Percentiles rank a stretch among this genome's conserved stretches.
These are phyloP conservation scores for Bruguiera gymnorhiza DNA, from an alignment of 345 rosid genomes.

Conservation along the genomic window DNA sequence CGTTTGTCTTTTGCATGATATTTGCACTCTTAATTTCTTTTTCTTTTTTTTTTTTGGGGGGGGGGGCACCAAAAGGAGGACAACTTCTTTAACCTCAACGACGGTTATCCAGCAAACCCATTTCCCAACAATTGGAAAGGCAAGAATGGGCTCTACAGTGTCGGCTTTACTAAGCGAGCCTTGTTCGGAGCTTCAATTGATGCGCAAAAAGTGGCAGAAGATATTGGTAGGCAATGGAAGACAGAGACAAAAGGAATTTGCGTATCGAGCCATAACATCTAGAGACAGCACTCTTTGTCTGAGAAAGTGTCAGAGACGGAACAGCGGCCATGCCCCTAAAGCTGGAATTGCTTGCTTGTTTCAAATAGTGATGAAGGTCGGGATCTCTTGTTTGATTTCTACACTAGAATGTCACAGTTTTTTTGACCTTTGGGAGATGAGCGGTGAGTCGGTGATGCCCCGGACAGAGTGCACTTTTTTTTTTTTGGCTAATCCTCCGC, in stretches of 20 bases:
- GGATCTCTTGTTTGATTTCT: too few relatives aligned
- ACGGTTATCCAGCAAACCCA: slow-evolving; percentile 17
- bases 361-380: too few relatives aligned
- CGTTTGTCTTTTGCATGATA: not conserved
- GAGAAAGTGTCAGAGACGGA: not conserved
- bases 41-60: not conserved
- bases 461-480: too few relatives aligned
- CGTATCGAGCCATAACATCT: not conserved
- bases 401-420: too few relatives aligned
- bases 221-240: slow-evolving; percentile 27
- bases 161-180: slow-evolving; percentile 28
- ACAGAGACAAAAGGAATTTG: slow-evolving; percentile 21
- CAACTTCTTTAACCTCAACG: slow-evolving; percentile 21
- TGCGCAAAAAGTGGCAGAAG: slow-evolving; percentile 35
- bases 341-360: too few relatives aligned
- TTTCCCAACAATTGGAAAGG: slow-evolving; percentile 37
- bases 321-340: not conserved
- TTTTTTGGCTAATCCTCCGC: too few relatives aligned
- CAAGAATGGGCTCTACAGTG: slow-evolving; percentile 32
- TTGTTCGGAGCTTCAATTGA: slow-evolving; percentile 30
- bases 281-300: too few relatives aligned
- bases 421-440: too few relatives aligned
- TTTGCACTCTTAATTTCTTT: not conserved
- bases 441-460: too few relatives aligned
- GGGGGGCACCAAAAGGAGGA: slow-evolving; percentile 13